A percentile compares a stretch with the other conserved stretches of the same genome.
phyloP scores from a whole-genome alignment of 352 stramenopile species.

The Phytophthora cryptogea region DNA sequence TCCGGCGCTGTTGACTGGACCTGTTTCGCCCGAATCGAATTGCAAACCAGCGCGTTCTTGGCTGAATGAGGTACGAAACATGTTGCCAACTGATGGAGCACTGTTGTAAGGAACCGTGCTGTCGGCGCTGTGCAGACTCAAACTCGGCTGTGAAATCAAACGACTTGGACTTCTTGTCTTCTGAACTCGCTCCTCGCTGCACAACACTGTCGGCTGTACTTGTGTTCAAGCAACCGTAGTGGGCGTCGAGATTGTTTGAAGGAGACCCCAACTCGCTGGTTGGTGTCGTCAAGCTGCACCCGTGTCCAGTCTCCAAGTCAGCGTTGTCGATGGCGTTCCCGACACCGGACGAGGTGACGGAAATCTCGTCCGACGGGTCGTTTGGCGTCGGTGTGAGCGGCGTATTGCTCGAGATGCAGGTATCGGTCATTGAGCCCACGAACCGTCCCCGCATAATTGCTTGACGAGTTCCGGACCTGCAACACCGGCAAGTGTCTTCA shows the following conservation, averaged over 20 bases:
- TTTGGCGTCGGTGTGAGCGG: slow-evolving; percentile 20
- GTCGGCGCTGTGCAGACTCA: slow-evolving; percentile 19
- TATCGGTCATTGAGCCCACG: slow-evolving; percentile 22
- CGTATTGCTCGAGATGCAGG: slow-evolving; percentile 29
- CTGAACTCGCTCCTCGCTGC: background rate
- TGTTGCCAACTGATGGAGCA: slow-evolving; percentile 67
- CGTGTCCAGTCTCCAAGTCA: slow-evolving; percentile 12
- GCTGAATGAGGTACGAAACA: slow-evolving; percentile 50
- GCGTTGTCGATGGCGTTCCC: slow-evolving; percentile 16
- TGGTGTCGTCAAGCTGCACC: slow-evolving; percentile 20
- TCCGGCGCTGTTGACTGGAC: background rate
- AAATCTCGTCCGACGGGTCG: slow-evolving; percentile 7
- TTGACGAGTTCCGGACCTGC: background rate
- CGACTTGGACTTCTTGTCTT: slow-evolving; percentile 23
- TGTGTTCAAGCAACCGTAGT: slow-evolving; percentile 22
- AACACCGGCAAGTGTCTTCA: background rate
- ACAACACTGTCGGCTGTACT: background rate
- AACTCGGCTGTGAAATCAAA: slow-evolving; percentile 25
- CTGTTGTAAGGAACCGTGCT: slow-evolving; percentile 27
- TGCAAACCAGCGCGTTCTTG: slow-evolving; percentile 29
- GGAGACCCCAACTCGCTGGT: slow-evolving; percentile 16
- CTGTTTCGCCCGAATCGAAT: slow-evolving; percentile 1
- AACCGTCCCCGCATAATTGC: slow-evolving; percentile 15
- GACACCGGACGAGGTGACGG: slow-evolving; percentile 13
- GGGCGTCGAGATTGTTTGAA: slow-evolving; percentile 13